Evolutionary conservation across 2,329 filamentous ascomycete species (phyloP), one percentile per base, ranked within the genome.

Genomic region (Hymenoscyphus albidus): DNA sequence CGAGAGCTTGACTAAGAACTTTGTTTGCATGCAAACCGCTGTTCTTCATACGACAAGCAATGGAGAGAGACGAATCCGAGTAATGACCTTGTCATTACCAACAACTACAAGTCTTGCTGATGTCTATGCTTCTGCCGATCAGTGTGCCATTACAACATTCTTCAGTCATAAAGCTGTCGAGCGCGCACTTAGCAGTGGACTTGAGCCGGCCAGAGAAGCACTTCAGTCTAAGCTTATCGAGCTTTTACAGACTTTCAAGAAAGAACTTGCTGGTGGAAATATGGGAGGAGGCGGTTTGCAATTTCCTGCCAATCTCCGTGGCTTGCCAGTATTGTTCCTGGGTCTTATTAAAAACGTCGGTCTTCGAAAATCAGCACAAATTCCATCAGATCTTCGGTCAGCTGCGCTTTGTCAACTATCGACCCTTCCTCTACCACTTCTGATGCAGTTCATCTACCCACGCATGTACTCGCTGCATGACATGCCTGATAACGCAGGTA

Each of bases 151-250:
- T 71, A 90, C 93, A 2, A 91, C 91, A 13, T 98, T 94, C 81
- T 98, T 94, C 82, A 94, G 90, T 72, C 95, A 99, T 84, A 98
- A 98, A 81, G 95, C 95, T 16, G 95, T 98, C 2, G 95, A 99
- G 80, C 85, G 92, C 71, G 88, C 91, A 12, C 81, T 99, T 48
- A 89, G 91, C 72, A 92, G 87, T 72, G 93, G 94, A 48, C 82
- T 99, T 61, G 95, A 99, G 72, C 89, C 92, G 58, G 95, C 95
- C 60, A 85, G 95, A 54, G 95, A 99, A 77, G 90, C 92, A 58
- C 82, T 98, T 55, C 93, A 97, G 77, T 87, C 88, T 70, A 99
- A 99, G 83, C 82, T 97, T 54, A 90, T 93, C 35, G 95, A 99
- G 80, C 85, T 99, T 59, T 82, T 99, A 66, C 90, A 94, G 76